Evolutionary conservation across 2,329 filamentous ascomycete genomes (phyloP).

Genomic region (Alternaria hordeiaustralica): DNA sequence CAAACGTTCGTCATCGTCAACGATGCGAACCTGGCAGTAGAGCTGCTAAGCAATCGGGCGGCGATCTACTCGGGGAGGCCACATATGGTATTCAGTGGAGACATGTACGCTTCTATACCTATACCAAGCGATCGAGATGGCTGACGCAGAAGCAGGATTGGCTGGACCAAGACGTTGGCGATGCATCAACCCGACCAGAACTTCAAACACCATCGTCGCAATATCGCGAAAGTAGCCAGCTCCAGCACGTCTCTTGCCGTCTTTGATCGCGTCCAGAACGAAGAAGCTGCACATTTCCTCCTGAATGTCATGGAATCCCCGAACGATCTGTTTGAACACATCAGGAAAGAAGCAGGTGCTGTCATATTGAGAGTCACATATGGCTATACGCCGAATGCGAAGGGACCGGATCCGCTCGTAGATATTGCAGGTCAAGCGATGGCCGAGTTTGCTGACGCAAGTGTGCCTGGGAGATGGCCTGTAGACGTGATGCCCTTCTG

Average conservation of each 20-base stretch:
- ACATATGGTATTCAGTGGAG: slow-evolving; percentile 29
- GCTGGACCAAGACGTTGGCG: slow-evolving; percentile 33
- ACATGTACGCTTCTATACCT: slow-evolving; percentile 24
- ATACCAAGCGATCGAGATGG: neutral
- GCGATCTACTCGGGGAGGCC: slow-evolving; percentile 29
- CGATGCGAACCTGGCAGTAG: slow-evolving; percentile 33
- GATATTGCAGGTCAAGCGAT: slow-evolving; percentile 52
- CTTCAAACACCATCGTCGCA: slow-evolving; percentile 34
- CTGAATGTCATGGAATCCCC: slow-evolving; percentile 32
- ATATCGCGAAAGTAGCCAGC: slow-evolving; percentile 35
- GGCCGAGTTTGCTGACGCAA: slow-evolving; percentile 49
- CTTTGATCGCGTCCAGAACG: slow-evolving; percentile 38
- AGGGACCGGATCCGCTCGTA: slow-evolving; percentile 53
- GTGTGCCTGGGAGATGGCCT: slow-evolving; percentile 53
- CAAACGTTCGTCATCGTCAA: slow-evolving; percentile 41
- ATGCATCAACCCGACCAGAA: slow-evolving; percentile 28
- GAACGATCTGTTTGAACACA: slow-evolving; percentile 33
- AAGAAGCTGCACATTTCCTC: slow-evolving; percentile 37
- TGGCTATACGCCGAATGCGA: slow-evolving; percentile 55
- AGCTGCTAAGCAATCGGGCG: slow-evolving; percentile 31
- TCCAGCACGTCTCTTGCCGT: slow-evolving; percentile 26
- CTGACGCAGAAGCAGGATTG: slow-evolving; percentile 21
- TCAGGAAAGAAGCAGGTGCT: slow-evolving; percentile 35
- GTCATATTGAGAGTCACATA: slow-evolving; percentile 39
- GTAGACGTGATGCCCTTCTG: slow-evolving; percentile 57